These are phyloP conservation scores for Fusarium sublunatum DNA, from an alignment of 2,329 filamentous ascomycete species.

Conservation along the genomic window DNA sequence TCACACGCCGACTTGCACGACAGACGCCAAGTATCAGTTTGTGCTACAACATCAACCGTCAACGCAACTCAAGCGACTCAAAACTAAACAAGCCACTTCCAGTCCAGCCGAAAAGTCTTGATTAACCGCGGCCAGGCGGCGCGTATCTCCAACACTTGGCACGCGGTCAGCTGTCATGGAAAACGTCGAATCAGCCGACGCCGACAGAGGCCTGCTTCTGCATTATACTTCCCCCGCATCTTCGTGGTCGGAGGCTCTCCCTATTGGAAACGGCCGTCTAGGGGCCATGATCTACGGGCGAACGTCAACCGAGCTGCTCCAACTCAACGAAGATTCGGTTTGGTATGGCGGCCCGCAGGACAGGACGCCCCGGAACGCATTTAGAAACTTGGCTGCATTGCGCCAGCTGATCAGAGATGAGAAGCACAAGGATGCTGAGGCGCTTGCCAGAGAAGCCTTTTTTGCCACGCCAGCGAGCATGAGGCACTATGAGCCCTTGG, in stretches of 20 bases:
- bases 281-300: slow-evolving; percentile 58
- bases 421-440: slow-evolving; percentile 41
- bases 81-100: neutral
- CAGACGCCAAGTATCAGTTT: slow-evolving; percentile 2
- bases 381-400: slow-evolving; percentile 28
- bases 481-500: slow-evolving; percentile 50
- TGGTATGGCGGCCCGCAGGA: slow-evolving; percentile 60
- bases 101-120: neutral
- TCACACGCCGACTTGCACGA: slow-evolving; percentile 6
- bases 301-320: slow-evolving; percentile 54
- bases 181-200: neutral
- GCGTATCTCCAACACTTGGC: neutral
- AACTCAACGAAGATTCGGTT: slow-evolving; percentile 61
- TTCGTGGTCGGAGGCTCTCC: slow-evolving; percentile 52
- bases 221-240: slow-evolving; percentile 43
- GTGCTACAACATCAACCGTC: neutral
- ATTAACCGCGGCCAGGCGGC: neutral
- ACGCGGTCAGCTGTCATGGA: slow-evolving; percentile 9
- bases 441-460: slow-evolving; percentile 38
- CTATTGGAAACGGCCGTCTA: slow-evolving; percentile 61
- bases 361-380: slow-evolving; percentile 53
- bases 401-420: slow-evolving; percentile 41
- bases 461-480: slow-evolving; percentile 43
- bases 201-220: slow-evolving; percentile 28
- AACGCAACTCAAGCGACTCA: too few species aligned